Evolutionary conservation across 2,329 filamentous ascomycete species (phyloP), one percentile per base, ranked within the genome.

Genomic region (Trichoderma simmonsii): DNA sequence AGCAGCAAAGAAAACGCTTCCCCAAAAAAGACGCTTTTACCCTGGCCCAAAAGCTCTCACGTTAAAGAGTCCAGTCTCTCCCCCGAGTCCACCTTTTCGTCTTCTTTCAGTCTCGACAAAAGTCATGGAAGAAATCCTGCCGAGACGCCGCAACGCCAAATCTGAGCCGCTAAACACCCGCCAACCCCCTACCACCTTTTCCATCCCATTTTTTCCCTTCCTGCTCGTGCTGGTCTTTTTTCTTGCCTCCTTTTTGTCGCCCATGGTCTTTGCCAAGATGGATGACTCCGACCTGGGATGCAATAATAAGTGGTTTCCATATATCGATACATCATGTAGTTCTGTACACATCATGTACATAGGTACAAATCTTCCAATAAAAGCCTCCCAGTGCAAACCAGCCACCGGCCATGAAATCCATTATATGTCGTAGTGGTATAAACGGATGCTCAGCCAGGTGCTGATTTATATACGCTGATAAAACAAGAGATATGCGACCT

Each of bases 401-500:
- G 34, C 28, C 57, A 14, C 60, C n/a, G 30, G 15, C 48, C 56
- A 24, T 34, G 14, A 39, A 34, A 43, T 32, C 18, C 54, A 67
- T 69, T 30, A 71, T 24, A 71, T 62, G 51, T 66, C 54, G 54
- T 71, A 28, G 56, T 34, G 24, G 56, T 62, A 43, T 48, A 24
- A 62, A 61, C 28, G 34, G 68, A n/a, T 30, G 14, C 32, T 3
- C 48, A 36, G 30, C 43, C 32, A 34, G 36, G 2, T 6, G 15
- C 21, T 39, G 6, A n/a, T 39, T 72, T 68, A 89, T 73, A 96
- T 88, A 77, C 90, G 90, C 84, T 98, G 92, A 82, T 99, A 99
- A 83, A 99, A 97, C 79, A 99, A 84, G 75, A 99, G 89, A 83
- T 99, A 99, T 4, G 96, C 96, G 72, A 98, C 95, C 86, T 97